A percentile compares a stretch with the other conserved stretches of the same genome.
These are phyloP conservation scores for Boletus rubropictus DNA, from an alignment of 768 basidiomycete species.

Conservation along the genomic window DNA sequence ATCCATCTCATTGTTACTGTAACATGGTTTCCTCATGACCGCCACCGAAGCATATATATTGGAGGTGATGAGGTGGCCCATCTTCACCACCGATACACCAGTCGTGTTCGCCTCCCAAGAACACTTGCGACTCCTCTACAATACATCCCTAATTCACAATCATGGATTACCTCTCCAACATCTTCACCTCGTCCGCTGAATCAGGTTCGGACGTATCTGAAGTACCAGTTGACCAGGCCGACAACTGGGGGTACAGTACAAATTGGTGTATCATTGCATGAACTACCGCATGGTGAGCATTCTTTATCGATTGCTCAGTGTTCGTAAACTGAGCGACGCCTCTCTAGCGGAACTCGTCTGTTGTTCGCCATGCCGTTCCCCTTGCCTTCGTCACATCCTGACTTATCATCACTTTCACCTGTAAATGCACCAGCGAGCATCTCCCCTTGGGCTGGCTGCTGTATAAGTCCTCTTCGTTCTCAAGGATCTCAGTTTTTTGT, in stretches of 20 bases:
- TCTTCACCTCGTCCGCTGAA: not conserved
- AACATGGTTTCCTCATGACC: not conserved
- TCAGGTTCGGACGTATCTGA: slow-evolving; percentile 37
- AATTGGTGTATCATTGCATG: slow-evolving; percentile 7
- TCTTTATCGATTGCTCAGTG: not conserved
- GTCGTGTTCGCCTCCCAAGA: slow-evolving; percentile 5
- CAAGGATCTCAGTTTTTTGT: slow-evolving; percentile 15
- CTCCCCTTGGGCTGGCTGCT: slow-evolving; percentile 5
- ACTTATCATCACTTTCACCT: not conserved
- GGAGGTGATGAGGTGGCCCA: not conserved
- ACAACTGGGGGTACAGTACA: rapidly evolving
- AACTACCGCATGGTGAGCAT: slow-evolving; percentile 10
- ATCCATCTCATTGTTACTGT: not conserved
- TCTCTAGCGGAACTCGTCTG: not conserved
- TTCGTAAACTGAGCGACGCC: not conserved
- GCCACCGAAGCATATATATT: slow-evolving; percentile 12
- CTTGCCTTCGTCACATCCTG: not conserved
- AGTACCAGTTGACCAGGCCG: not conserved
- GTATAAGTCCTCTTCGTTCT: slow-evolving; percentile 8
- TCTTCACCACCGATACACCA: slow-evolving; percentile 1
- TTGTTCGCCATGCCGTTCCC: not conserved
- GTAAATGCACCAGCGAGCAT: slow-evolving; percentile 4
- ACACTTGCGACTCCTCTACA: too few relatives aligned
- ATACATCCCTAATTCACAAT: slow-evolving; percentile 4
- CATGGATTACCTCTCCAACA: slow-evolving; percentile 20